Base-by-base conservation (phyloP, 2,329 filamentous ascomycete genomes). In the Bisporella sp. region DNA sequence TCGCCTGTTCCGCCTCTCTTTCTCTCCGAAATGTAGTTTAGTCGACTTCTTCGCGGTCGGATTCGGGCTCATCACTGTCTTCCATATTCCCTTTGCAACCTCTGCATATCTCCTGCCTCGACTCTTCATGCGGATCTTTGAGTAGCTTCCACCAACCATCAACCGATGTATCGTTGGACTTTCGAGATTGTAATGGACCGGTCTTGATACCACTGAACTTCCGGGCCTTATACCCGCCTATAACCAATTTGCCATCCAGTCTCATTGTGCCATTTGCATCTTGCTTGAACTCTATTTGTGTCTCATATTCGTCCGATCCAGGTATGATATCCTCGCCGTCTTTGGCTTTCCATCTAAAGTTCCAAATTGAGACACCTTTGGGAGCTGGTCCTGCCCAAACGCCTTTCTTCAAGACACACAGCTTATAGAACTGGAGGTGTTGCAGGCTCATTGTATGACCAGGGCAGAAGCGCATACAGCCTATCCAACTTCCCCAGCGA, bases 261-360 rank as follows among this genome's bases (percentile, higher is more conserved):
- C 5, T 35, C 45, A 46, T 37, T 37, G n/a, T 46, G 28, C 45
- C 45, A 46, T 46, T 33, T 33, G 31, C 45, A 46, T 46, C 45
- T 37, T 46, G 12, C 35, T 33, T 21, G 39, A 46, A 46, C 45
- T 46, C 45, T 37, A 46, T 35, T 33, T 46, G 45, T 13, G 45
- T 46, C 45, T 46, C 45, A 33, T 37, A 33, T 33, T 46, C 45
- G 39, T 46, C 45, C 29, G 45, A 46, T 28, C 45, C 45, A 6
- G n/a, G n/a, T n/a, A n/a, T 13, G 29, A 46, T 32, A 30, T 35
- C 31, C 45, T 21, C 31, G 31, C 29, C 45, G 28, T 37, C 35
- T 46, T 46, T 13, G 6, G 45, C 45, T 46, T 33, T 46, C 45
- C 45, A 46, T 37, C 45, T 46, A 33, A 46, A 46, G 39, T 46